phyloP scores from a whole-genome alignment of 2,329 filamentous ascomycete species.

The Aspergillus ibericus region DNA sequence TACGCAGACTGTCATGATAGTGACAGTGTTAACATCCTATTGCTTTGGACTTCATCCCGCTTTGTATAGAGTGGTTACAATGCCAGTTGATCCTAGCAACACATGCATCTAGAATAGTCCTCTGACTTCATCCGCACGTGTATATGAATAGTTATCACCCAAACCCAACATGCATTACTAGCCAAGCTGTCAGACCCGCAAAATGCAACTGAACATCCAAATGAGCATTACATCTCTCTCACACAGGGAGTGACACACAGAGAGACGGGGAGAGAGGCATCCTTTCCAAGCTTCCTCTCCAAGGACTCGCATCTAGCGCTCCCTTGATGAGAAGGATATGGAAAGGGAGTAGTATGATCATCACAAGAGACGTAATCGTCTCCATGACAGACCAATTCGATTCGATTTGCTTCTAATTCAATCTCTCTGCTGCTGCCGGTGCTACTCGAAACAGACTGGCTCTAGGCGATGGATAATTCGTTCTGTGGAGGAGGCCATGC shows the following conservation, averaged over 20 bases:
- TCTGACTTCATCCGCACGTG: neutral
- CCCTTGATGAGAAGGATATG: slow-evolving; percentile 39
- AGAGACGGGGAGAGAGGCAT: no score
- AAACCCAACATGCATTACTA: neutral
- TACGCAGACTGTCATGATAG: neutral
- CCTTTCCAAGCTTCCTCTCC: slow-evolving; percentile 34
- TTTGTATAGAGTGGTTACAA: neutral
- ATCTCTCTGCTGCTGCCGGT: slow-evolving; percentile 3
- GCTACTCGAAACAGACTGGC: slow-evolving; percentile 4
- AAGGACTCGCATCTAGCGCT: slow-evolving; percentile 39
- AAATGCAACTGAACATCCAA: neutral
- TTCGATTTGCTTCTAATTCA: slow-evolving; percentile 19
- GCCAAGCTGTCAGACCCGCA: neutral
- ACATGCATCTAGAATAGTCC: neutral
- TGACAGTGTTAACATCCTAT: neutral
- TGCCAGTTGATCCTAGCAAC: no score
- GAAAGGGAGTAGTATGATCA: slow-evolving; percentile 18
- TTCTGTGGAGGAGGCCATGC: neutral
- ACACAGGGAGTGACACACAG: no score
- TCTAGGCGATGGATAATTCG: neutral
- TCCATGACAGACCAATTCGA: slow-evolving; percentile 18
- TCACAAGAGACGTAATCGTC: slow-evolving; percentile 12
- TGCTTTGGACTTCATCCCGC: neutral
- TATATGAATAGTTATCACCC: neutral
- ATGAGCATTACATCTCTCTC: no score